phyloP scores from a whole-genome alignment of 441 rosid genomes.

The Eugenia klotzschiana region DNA sequence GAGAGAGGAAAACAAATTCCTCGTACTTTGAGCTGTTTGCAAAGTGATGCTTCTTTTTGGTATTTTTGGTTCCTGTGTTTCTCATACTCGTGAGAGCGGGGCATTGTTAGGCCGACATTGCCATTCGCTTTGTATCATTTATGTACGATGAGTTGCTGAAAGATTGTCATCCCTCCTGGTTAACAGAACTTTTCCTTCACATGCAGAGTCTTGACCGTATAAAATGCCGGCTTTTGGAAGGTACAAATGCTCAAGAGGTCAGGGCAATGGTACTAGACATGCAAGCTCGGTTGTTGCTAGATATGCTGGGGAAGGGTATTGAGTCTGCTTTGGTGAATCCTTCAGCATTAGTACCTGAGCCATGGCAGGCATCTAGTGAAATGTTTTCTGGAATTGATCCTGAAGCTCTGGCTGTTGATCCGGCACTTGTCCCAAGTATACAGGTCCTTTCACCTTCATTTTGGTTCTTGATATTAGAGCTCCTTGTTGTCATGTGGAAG shows the following conservation, averaged over 20 bases:
- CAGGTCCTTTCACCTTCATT: conserved; percentile 42
- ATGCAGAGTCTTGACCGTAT: conserved; percentile 95
- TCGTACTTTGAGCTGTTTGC: not conserved
- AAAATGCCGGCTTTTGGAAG: conserved; percentile 94
- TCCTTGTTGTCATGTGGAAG: not conserved
- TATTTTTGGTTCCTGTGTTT: not conserved
- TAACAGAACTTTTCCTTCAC: conserved; percentile 2
- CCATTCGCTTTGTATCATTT: not conserved
- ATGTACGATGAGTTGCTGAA: not conserved
- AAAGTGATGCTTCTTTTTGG: not conserved
- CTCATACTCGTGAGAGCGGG: not conserved
- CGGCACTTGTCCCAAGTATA: conserved; percentile 68
- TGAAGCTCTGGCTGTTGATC: conserved; percentile 94
- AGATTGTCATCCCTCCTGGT: not conserved
- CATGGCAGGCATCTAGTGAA: conserved; percentile 81
- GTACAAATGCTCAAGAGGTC: conserved; percentile 97
- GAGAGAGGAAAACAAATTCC: not conserved
- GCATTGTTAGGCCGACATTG: not conserved
- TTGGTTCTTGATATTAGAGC: not conserved
- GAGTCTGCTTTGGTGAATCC: conserved; percentile 95
- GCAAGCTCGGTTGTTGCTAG: conserved; percentile 94
- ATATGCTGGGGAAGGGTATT: conserved; percentile 98
- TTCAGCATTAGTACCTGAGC: conserved; percentile 77
- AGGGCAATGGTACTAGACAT: conserved; percentile 99
- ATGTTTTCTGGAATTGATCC: conserved; percentile 64